Percentiles rank a stretch among this genome's conserved stretches.
phyloP scores from a whole-genome alignment of 768 basidiomycete species.

The Rhodosporidiobolus odoratus region DNA sequence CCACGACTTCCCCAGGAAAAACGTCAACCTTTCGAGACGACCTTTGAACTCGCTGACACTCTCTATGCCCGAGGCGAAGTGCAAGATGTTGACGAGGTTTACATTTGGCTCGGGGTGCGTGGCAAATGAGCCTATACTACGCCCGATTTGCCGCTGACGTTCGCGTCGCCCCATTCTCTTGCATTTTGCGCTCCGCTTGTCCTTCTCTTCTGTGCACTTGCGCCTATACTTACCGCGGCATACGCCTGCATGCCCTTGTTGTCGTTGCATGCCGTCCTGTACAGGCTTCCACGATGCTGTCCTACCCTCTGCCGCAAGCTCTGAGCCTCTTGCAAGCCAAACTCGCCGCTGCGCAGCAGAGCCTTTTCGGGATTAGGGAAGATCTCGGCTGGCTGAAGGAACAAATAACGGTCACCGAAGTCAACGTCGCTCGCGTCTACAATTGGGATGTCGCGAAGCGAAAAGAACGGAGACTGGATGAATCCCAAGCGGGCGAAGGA shows the following conservation, averaged over 20 bases:
- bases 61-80: constrained; percentile 86
- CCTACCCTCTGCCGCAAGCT: constrained; percentile 78
- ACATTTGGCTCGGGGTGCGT: constrained; percentile 89
- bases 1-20: constrained; percentile 44
- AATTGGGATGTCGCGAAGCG: constrained; percentile 91
- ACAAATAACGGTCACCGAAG: constrained; percentile 93
- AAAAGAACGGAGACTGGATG: background rate
- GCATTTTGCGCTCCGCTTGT: background rate
- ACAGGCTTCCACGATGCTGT: constrained; percentile 96
- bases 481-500: background rate
- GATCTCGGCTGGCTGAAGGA: constrained; percentile 90
- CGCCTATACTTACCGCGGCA: background rate
- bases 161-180: background rate
- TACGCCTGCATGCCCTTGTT: background rate
- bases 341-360: constrained; percentile 63
- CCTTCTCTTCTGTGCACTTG: background rate
- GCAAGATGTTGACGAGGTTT: constrained; percentile 80
- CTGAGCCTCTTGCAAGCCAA: constrained; percentile 68
- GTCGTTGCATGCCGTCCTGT: background rate
- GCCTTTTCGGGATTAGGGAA: constrained; percentile 64
- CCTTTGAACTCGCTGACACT: constrained; percentile 94
- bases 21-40: constrained; percentile 60
- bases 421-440: constrained; percentile 88
- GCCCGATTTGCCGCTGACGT: background rate
- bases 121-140: no score